Conservation (phyloP, 1,139 yeast species). For the Suhomyces bribrorum region DNA sequence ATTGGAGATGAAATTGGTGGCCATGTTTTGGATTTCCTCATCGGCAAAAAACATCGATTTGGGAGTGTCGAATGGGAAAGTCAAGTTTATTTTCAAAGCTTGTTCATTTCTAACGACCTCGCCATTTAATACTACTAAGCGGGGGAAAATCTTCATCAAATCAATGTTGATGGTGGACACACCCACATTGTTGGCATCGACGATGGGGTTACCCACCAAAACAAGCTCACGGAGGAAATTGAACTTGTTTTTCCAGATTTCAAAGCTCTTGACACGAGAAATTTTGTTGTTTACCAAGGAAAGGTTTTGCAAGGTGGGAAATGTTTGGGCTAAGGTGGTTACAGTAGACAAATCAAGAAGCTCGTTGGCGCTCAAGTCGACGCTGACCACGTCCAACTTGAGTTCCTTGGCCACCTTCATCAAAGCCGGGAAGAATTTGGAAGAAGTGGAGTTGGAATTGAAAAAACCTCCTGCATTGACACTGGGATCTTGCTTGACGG, state of each 20-base stretch:
- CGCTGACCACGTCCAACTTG: constrained; percentile 62
- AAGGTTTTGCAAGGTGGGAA: constrained; percentile 74
- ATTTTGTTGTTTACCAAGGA: constrained; percentile 78
- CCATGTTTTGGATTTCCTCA: constrained; percentile 65
- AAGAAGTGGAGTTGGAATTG: constrained; percentile 54
- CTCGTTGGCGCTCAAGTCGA: constrained; percentile 73
- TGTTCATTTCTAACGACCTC: constrained; percentile 72
- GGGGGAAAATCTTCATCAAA: constrained; percentile 71
- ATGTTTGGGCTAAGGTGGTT: constrained; percentile 68
- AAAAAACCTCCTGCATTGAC: constrained; percentile 67
- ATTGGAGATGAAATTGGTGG: constrained; percentile 74
- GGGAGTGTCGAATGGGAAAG: constrained; percentile 54
- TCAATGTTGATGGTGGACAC: constrained; percentile 46
- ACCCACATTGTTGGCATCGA: constrained; percentile 20
- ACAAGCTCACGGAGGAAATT: constrained; percentile 73
- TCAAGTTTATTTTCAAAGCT: constrained; percentile 52
- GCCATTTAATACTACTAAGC: constrained; percentile 77
- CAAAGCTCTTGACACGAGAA: constrained; percentile 58
- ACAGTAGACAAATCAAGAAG: constrained; percentile 63
- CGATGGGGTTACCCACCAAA: constrained; percentile 75
- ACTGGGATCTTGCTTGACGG: constrained; percentile 64
- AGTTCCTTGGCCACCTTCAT: constrained; percentile 74
- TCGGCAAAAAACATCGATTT: constrained; percentile 73
- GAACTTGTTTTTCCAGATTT: constrained; percentile 78
- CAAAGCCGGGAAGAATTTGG: constrained; percentile 89